phyloP scores from a whole-genome alignment of 208 protist species.

The Crithidia sp. region DNA sequence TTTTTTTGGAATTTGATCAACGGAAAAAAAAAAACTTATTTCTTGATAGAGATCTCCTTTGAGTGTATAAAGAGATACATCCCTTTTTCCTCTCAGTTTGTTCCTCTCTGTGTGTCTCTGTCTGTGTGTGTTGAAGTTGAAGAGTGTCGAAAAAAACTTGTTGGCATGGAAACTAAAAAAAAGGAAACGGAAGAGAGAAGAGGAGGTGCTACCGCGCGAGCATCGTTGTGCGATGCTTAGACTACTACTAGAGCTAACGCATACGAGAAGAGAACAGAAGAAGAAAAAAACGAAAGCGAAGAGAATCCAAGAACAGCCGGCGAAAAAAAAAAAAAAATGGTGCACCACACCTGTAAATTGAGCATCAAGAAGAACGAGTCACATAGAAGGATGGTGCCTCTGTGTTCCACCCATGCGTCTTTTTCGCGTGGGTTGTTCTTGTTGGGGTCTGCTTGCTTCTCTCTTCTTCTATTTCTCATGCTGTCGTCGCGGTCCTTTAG shows the following conservation, averaged over 20 bases:
- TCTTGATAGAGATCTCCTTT: neutral
- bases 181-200: no score
- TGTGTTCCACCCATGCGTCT: neutral
- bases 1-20: neutral
- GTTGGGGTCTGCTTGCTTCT: neutral
- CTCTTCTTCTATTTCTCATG: neutral
- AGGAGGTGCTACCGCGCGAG: no score
- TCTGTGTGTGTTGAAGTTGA: neutral
- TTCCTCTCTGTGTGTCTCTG: neutral
- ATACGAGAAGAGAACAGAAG: no score
- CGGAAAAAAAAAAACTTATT: neutral
- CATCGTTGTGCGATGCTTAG: no score
- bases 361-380: neutral
- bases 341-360: neutral
- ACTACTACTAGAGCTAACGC: no score
- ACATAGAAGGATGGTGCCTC: neutral
- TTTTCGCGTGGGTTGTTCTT: neutral
- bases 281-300: no score
- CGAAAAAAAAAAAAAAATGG: no score
- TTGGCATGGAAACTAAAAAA: neutral
- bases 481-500: slow-evolving; percentile 11
- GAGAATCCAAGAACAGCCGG: no score
- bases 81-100: neutral
- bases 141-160: neutral
- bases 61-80: no score